Evolutionary conservation across 1,284 basidiomycete genomes (phyloP).

Genomic region (Polyporus tsugae): DNA sequence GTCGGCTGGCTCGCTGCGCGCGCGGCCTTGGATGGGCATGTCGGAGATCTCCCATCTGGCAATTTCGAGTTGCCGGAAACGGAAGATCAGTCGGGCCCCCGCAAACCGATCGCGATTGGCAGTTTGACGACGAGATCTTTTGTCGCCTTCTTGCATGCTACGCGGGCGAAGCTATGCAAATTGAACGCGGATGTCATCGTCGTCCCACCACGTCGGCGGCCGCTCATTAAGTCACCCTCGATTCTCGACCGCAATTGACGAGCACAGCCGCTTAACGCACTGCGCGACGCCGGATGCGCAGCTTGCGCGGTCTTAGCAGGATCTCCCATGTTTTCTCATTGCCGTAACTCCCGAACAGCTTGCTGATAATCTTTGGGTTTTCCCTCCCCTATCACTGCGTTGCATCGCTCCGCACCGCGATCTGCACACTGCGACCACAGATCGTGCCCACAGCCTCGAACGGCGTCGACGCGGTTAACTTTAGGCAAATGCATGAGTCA

Average conservation of each 20-base stretch:
- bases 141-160: slow-evolving; percentile 22
- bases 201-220: slow-evolving; percentile 21
- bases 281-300: slow-evolving; percentile 2
- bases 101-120: slow-evolving; percentile 26
- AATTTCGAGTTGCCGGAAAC: slow-evolving; percentile 22
- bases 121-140: slow-evolving; percentile 25
- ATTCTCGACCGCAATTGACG: slow-evolving; percentile 17
- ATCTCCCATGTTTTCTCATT: slow-evolving; percentile 12
- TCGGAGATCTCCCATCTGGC: slow-evolving; percentile 33
- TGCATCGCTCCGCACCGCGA: slow-evolving; percentile 16
- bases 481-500: slow-evolving; percentile 90
- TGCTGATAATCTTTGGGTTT: slow-evolving; percentile 24
- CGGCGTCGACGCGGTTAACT: slow-evolving; percentile 89
- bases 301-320: background rate
- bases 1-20: slow-evolving; percentile 21
- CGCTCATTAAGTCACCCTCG: slow-evolving; percentile 17
- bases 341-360: slow-evolving; percentile 16
- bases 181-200: slow-evolving; percentile 26
- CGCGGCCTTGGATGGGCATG: slow-evolving; percentile 24
- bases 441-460: slow-evolving; percentile 88
- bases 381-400: slow-evolving; percentile 3
- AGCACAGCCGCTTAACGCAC: slow-evolving; percentile 13
- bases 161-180: slow-evolving; percentile 22
- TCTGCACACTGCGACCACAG: slow-evolving; percentile 46
- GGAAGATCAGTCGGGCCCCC: slow-evolving; percentile 30